These are phyloP conservation scores for Cyberlindnera xishuangbannaensis DNA, from an alignment of 805 yeast genomes.

Conservation along the genomic window DNA sequence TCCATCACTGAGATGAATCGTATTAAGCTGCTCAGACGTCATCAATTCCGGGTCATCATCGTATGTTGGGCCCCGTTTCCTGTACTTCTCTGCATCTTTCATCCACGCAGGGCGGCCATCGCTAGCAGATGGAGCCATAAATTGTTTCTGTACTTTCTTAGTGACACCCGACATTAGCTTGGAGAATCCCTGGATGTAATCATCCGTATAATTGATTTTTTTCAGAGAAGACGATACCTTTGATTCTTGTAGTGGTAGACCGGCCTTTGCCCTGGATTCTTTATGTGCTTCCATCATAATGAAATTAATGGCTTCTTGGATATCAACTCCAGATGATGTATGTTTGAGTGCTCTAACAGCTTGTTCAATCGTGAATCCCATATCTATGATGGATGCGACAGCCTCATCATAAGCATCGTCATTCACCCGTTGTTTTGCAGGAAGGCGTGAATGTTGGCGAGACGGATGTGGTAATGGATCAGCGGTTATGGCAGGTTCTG, in stretches of 20 bases:
- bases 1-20: slow-evolving; percentile 8
- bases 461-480: slow-evolving; percentile 1
- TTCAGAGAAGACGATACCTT: not conserved
- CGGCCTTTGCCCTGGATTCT: slow-evolving; percentile 28
- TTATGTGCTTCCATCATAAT: slow-evolving; percentile 58
- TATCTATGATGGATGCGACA: slow-evolving; percentile 67
- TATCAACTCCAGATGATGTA: slow-evolving; percentile 46
- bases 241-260: slow-evolving; percentile 11
- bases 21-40: slow-evolving; percentile 24
- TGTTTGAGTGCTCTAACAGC: slow-evolving; percentile 54
- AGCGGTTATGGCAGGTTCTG: slow-evolving; percentile 1
- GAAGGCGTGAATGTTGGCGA: not conserved
- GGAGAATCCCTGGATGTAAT: slow-evolving; percentile 18
- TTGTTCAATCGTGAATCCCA: slow-evolving; percentile 65
- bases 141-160: slow-evolving; percentile 28
- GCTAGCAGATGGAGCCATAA: slow-evolving; percentile 16
- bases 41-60: slow-evolving; percentile 44
- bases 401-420: slow-evolving; percentile 36
- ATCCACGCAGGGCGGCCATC: slow-evolving; percentile 68
- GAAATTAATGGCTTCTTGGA: slow-evolving; percentile 59
- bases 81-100: slow-evolving; percentile 49
- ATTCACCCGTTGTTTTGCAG: slow-evolving; percentile 1
- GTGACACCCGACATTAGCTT: slow-evolving; percentile 19
- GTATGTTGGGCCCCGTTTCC: slow-evolving; percentile 28
- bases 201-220: slow-evolving; percentile 8